These are phyloP conservation scores for Mycena metata DNA, from an alignment of 768 basidiomycete genomes.

Conservation along the genomic window DNA sequence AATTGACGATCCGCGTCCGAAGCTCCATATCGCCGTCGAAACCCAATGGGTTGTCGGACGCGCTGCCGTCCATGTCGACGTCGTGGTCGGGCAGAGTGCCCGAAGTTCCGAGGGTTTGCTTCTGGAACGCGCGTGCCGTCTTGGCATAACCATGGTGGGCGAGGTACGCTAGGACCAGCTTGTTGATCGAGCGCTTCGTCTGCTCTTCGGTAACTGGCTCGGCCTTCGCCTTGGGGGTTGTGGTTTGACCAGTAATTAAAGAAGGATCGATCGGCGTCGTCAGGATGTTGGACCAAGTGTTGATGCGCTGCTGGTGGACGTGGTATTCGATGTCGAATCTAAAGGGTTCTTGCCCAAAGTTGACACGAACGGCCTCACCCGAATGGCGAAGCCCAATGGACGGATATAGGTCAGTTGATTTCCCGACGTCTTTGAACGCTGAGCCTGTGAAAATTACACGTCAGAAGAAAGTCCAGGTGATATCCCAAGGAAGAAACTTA, in stretches of 20 bases:
- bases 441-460: conserved; percentile 57
- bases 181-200: conserved; percentile 72
- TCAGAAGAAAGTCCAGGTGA: conserved; percentile 7
- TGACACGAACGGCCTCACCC: conserved; percentile 83
- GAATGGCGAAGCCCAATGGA: conserved; percentile 89
- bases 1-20: conserved; percentile 79
- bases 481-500: conserved; percentile 43
- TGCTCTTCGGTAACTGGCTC: conserved; percentile 60
- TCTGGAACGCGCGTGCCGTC: conserved; percentile 77
- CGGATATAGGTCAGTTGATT: conserved; percentile 79
- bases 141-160: conserved; percentile 87
- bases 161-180: conserved; percentile 84
- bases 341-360: conserved; percentile 92
- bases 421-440: conserved; percentile 81
- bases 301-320: conserved; percentile 77
- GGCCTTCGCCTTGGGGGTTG: conserved; percentile 40
- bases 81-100: conserved; percentile 51
- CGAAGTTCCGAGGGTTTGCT: conserved; percentile 46
- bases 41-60: conserved; percentile 42
- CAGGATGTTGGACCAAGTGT: conserved; percentile 77
- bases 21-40: conserved; percentile 69
- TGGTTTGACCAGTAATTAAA: conserved; percentile 45
- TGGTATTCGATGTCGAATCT: conserved; percentile 92
- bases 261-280: conserved; percentile 63
- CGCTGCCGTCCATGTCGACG: conserved; percentile 61